A percentile compares a stretch with the other conserved stretches of the same genome.
Evolutionary conservation across 2,329 filamentous ascomycete species (phyloP).

Genomic region (Podosphaera leucotricha): DNA sequence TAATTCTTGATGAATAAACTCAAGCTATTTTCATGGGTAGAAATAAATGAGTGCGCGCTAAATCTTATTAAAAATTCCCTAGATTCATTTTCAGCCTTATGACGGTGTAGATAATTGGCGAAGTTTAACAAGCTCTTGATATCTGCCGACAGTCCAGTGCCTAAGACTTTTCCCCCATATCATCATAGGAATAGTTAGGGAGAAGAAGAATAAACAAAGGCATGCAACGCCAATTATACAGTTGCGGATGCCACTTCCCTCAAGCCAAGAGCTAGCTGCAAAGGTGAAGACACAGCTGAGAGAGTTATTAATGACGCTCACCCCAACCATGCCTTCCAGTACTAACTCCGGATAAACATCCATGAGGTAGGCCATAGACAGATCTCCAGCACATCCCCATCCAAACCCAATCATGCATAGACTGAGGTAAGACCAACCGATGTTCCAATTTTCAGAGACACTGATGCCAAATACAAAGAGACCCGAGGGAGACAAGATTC

Average conservation of each 20-base stretch:
- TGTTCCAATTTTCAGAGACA: constrained; percentile 23
- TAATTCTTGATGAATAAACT: too few species aligned
- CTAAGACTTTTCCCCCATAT: constrained; percentile 26
- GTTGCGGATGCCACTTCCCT: constrained; percentile 21
- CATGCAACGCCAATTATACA: constrained; percentile 28
- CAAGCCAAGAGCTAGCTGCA: constrained; percentile 24
- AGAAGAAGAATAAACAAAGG: constrained; percentile 26
- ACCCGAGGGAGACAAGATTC: constrained; percentile 16
- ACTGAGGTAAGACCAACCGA: constrained; percentile 29
- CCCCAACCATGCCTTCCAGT: constrained; percentile 33
- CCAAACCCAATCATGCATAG: constrained; percentile 34
- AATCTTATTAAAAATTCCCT: neutral
- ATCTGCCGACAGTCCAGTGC: constrained; percentile 23
- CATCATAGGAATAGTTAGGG: constrained; percentile 29
- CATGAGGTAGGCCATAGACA: constrained; percentile 29
- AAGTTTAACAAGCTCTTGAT: constrained; percentile 23
- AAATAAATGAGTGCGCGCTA: neutral
- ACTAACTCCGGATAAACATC: constrained; percentile 33
- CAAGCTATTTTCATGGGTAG: too few species aligned
- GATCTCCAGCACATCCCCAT: constrained; percentile 32
- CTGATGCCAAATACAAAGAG: constrained; percentile 21
- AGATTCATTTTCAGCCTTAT: neutral
- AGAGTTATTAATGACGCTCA: constrained; percentile 32
- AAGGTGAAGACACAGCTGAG: constrained; percentile 31
- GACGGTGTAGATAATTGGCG: constrained; percentile 16